Conservation (phyloP, 306 rosid genomes). For the Abrus precatorius region DNA sequence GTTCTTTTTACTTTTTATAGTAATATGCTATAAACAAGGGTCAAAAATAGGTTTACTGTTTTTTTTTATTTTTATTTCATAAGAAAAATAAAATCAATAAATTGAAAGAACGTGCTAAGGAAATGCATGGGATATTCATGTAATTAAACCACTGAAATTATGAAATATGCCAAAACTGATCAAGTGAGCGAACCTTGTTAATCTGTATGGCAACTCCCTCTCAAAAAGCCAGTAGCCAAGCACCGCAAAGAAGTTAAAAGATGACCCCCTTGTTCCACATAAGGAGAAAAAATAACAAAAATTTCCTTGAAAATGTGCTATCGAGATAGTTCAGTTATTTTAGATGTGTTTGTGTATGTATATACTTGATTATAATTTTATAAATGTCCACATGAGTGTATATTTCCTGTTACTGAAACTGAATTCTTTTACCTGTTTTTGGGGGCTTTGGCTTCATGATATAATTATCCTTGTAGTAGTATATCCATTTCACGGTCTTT, state of each 20-base stretch:
- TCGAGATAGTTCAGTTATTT: slow-evolving; percentile 39
- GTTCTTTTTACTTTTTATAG: background rate
- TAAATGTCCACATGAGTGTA: slow-evolving; percentile 5
- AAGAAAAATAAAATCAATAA: slow-evolving; percentile 8
- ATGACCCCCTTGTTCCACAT: background rate
- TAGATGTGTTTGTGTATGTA: background rate
- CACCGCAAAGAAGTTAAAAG: slow-evolving; percentile 21
- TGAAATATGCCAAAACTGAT: slow-evolving; percentile 5
- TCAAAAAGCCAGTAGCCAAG: background rate
- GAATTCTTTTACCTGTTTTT: background rate
- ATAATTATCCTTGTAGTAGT: slow-evolving; percentile 1
- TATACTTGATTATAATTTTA: slow-evolving; percentile 4
- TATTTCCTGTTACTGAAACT: slow-evolving; percentile 28
- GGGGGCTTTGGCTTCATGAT: background rate
- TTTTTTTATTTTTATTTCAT: background rate
- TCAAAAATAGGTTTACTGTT: background rate
- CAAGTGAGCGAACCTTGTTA: slow-evolving; percentile 1
- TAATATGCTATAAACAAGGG: background rate
- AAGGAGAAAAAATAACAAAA: background rate
- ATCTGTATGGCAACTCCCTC: background rate
- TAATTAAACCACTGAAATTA: background rate
- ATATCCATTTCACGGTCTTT: slow-evolving; percentile 46
- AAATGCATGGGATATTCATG: background rate
- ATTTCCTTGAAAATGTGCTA: background rate
- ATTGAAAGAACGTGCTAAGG: background rate